Evolutionary conservation across 805 yeast genomes (phyloP), one percentile per base, ranked within the genome.

Genomic region (Lachancea nothofagi): DNA sequence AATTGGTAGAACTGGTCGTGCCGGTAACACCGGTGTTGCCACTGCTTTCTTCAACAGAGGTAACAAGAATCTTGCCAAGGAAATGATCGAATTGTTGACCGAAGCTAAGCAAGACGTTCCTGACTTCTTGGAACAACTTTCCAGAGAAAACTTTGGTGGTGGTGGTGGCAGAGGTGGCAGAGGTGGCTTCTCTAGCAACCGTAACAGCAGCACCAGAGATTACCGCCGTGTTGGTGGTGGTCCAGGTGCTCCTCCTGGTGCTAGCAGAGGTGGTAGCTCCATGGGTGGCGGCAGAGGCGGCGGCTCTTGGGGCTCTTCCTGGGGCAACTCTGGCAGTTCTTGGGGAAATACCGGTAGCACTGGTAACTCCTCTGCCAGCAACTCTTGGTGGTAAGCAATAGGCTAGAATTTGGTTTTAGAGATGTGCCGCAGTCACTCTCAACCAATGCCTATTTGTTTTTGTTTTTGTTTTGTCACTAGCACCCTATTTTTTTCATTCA

Each of bases 1-100:
- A 74, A 93, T 93, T 64, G 98, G 98, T 78, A 90, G 98, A 80
- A 93, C 99, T 61, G 99, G 98, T 71, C 93, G 99, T 80, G 99
- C 99, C 59, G 98, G 98, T 77, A 93, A 93, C 73, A 80, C 83
- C 47, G 99, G 99, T 84, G 75, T 85, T 56, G 97, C 99, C 50
- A 89, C 97, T 52, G 95, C 99, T 37, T 93, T 93, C 74, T 86
- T 93, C 71, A 93, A 93, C 83, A 84, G 97, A 72, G 83, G 83
- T 65, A 93, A 88, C 78, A 78, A 75, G 61, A 88, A 88, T 61
- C 75, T 94, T 57, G 90, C 78, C 51, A 85, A 85, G 66, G 96
- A 88, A 48, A 71, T 93, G 65, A 66, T 87, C 59, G 95, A 86
- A 41, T 76, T 93, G 55, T 78, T 93, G 59, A 64, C 78, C 51